These are phyloP conservation scores for Xanthoconium purpureum DNA, from an alignment of 768 basidiomycete genomes.

Conservation along the genomic window DNA sequence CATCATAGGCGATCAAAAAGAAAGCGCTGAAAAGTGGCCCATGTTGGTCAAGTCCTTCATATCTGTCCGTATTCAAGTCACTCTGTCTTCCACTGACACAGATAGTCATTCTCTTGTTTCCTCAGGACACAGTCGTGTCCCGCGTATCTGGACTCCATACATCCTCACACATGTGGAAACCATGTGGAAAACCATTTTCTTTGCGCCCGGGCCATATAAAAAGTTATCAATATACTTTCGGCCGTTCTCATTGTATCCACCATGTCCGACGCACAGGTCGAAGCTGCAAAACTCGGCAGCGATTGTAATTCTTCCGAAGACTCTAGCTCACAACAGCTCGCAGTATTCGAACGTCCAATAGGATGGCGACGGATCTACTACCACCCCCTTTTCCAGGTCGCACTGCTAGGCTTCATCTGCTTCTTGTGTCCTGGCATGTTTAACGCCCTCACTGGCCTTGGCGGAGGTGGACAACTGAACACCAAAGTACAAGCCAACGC, in stretches of 20 bases:
- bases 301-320: conserved; percentile 14
- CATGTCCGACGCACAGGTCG: conserved; percentile 23
- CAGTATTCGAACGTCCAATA: conserved; percentile 44
- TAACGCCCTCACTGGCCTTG: conserved; percentile 77
- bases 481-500: conserved; percentile 62
- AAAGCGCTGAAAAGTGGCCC: too few species aligned
- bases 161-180: too few species aligned
- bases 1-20: too few species aligned
- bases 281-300: conserved; percentile 17
- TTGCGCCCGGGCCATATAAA: conserved; percentile 2
- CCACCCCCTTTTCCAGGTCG: conserved; percentile 43
- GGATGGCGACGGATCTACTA: conserved; percentile 56
- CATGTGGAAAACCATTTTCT: neutral
- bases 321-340: conserved; percentile 17
- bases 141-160: too few species aligned
- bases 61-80: too few species aligned
- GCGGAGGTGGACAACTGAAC: conserved; percentile 75
- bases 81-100: too few species aligned
- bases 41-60: too few species aligned
- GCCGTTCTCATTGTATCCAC: neutral
- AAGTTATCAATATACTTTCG: neutral
- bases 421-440: conserved; percentile 69
- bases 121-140: too few species aligned
- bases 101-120: too few species aligned
- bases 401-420: conserved; percentile 60